Base-by-base conservation (phyloP, 1,284 basidiomycete species). In the Omphalotus olearius region DNA sequence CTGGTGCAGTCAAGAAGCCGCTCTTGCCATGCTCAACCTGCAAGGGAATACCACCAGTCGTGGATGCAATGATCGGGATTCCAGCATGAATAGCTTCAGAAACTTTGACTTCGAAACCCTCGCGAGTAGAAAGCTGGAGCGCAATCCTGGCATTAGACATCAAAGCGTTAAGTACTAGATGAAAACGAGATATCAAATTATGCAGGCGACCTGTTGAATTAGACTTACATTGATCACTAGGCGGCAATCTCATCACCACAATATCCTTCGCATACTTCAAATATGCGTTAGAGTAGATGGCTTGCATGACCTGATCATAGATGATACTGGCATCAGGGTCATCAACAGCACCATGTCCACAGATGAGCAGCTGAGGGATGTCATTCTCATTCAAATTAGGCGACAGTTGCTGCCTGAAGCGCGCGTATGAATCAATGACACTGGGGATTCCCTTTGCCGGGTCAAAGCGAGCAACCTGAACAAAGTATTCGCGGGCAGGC, bases 31-130 rank as follows among this genome's bases (percentile, higher is more conserved):
- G 70, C 59, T 83, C 80, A 60, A 94, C 82, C 65, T 94, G 91
- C 49, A 94, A 80, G 37, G 91, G 91, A 64, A 94, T 93, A 61
- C 91, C 91, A 55, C 91, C 91, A 1, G 91, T 93, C 54, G 76
- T 81, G 50, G 75, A 84, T 13, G 88, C 88, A 61, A 94, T 79
- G 58, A 93, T 78, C 25, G 91, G 91, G 56, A 88, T 87, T 58
- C 88, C 87, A 28, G 88, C 81, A 67, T 93, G 88, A 48, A 94
- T 76, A 16, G 88, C 90, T 69, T 94, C 92, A 40, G 91, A 93
- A 51, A 93, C 91, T 68, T 93, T 93, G 67, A 94, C 89, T 63
- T 94, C 92, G 69, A 94, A 94, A 40, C 91, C 91, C 71, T 94
- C 91, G 55, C 91, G 88, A 50, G 82, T 82, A 49, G 85, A 88